A percentile compares a stretch with the other conserved stretches of the same genome.
Conservation (phyloP, 129 eudicot species). For the Gnaphalium uliginosum region DNA sequence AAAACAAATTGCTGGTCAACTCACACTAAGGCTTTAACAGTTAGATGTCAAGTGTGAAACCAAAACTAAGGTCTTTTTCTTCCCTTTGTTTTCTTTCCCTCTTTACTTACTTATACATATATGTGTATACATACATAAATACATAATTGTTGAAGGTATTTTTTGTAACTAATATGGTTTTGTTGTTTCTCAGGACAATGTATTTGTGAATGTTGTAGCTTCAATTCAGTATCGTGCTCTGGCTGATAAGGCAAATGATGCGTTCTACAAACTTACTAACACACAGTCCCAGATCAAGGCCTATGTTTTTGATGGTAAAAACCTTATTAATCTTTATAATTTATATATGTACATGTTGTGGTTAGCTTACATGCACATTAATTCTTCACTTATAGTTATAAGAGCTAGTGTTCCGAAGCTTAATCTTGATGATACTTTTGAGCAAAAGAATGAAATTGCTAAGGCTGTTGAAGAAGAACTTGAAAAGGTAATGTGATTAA, state of each 20-base stretch:
- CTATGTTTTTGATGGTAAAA: constrained; percentile 70
- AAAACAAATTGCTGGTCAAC: constrained; percentile 42
- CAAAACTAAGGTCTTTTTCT: constrained; percentile 55
- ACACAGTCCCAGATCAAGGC: constrained; percentile 61
- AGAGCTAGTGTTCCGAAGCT: constrained; percentile 66
- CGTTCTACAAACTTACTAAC: constrained; percentile 64
- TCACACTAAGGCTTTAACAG: constrained; percentile 60
- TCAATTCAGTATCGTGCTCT: constrained; percentile 71
- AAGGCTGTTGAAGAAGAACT: constrained; percentile 69
- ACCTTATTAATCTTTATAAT: background rate
- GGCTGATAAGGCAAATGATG: constrained; percentile 60
- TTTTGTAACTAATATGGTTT: background rate
- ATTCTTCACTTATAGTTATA: constrained; percentile 38
- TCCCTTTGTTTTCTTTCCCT: background rate
- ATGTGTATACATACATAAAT: no score
- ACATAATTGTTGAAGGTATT: background rate
- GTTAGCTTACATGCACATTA: background rate
- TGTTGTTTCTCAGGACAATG: constrained; percentile 58
- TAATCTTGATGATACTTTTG: constrained; percentile 53
- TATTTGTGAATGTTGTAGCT: constrained; percentile 71
- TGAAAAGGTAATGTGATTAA: constrained; percentile 48
- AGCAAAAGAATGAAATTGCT: constrained; percentile 71
- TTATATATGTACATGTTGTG: constrained; percentile 2
- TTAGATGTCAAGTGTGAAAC: constrained; percentile 72
- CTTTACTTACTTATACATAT: background rate